phyloP scores from a whole-genome alignment of 208 protist species.

The Acanthamoeba lugdunensis region DNA sequence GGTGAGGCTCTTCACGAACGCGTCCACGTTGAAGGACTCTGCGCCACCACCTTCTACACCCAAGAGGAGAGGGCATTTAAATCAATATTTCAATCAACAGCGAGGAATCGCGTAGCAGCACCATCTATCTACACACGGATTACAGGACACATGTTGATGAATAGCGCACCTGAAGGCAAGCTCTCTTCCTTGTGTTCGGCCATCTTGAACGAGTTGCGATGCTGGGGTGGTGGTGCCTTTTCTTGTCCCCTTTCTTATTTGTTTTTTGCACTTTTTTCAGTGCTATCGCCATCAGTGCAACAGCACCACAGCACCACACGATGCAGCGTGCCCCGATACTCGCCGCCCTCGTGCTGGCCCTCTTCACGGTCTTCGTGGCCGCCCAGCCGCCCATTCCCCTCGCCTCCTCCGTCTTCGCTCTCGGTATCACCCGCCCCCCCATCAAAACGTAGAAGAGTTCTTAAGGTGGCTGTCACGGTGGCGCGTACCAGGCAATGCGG shows the following conservation, averaged over 20 bases:
- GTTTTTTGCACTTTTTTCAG: not conserved
- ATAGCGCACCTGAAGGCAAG: not conserved
- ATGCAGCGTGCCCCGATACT: not conserved
- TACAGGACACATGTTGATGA: too few species aligned
- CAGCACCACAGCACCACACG: too few species aligned
- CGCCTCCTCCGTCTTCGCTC: slow-evolving; percentile 5
- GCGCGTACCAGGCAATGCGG: not conserved
- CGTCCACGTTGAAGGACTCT: not conserved
- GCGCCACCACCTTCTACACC: not conserved
- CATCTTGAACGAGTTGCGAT: not conserved
- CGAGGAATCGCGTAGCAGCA: not conserved
- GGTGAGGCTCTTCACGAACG: not conserved
- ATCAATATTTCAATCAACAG: too few species aligned
- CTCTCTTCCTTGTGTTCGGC: slow-evolving; percentile 25
- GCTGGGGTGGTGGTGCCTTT: not conserved
- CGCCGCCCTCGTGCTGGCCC: not conserved
- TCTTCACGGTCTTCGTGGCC: not conserved
- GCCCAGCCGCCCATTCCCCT: slow-evolving; percentile 27
- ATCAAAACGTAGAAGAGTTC: not conserved
- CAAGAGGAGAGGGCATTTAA: too few species aligned
- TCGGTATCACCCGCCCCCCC: not conserved
- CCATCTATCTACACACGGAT: too few species aligned
- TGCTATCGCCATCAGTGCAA: too few species aligned
- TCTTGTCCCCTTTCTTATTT: not conserved
- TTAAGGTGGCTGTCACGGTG: not conserved